Evolutionary conservation across 345 rosid genomes (phyloP).

Genomic region (Cardamine occulta): DNA sequence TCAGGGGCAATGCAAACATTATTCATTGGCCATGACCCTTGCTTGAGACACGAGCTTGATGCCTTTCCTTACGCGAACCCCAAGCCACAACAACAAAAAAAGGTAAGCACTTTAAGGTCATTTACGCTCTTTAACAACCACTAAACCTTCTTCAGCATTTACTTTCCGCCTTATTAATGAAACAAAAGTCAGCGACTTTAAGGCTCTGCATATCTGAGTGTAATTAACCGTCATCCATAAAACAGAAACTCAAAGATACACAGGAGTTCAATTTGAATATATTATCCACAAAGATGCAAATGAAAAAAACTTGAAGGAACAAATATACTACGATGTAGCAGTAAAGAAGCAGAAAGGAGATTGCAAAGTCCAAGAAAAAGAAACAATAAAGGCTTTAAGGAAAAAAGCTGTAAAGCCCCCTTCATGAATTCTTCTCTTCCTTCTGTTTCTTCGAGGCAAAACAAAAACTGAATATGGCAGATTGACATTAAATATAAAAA

Average conservation of each 20-base stretch:
- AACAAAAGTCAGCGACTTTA: conserved; percentile 37
- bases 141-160: conserved; percentile 39
- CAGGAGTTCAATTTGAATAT: background rate
- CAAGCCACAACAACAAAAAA: background rate
- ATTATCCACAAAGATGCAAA: conserved; percentile 26
- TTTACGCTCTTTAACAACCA: conserved; percentile 31
- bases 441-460: conserved; percentile 33
- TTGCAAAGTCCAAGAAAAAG: conserved; percentile 47
- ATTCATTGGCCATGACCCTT: conserved; percentile 55
- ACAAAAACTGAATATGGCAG: conserved; percentile 47
- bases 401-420: conserved; percentile 56
- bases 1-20: conserved; percentile 65
- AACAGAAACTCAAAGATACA: conserved; percentile 31
- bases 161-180: conserved; percentile 32
- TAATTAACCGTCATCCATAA: conserved; percentile 2
- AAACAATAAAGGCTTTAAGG: conserved; percentile 32
- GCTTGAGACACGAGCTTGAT: conserved; percentile 78
- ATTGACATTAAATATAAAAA: conserved; percentile 47
- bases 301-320: conserved; percentile 13
- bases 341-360: conserved; percentile 44
- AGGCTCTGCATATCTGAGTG: conserved; percentile 22
- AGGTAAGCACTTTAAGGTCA: conserved; percentile 30
- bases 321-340: conserved; percentile 40
- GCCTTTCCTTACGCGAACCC: conserved; percentile 62
- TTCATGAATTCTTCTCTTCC: conserved; percentile 45